Percentiles rank a stretch among this genome's conserved stretches.
phyloP scores from a whole-genome alignment of 108 stramenopile genomes.

The Phaeodactylum tricornutum region DNA sequence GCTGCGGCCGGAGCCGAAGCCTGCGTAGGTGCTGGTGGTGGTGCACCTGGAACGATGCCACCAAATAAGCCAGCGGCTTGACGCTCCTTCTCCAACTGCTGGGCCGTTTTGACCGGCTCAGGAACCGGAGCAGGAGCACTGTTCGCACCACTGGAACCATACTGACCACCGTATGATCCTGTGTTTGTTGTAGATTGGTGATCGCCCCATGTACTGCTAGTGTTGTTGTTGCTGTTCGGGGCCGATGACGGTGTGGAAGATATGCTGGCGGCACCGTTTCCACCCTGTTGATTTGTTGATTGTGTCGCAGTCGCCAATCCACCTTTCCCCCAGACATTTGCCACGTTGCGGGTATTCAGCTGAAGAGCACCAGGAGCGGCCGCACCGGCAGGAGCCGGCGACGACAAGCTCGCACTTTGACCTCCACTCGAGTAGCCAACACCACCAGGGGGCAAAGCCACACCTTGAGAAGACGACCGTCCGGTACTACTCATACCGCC shows the following conservation, averaged over 20 bases:
- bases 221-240: neutral
- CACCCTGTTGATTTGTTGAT: too few relatives aligned
- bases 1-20: conserved; percentile 15
- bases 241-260: neutral
- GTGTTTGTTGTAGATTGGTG: neutral
- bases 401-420: neutral
- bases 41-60: conserved; percentile 67
- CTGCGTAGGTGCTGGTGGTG: conserved; percentile 29
- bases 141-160: conserved; percentile 10
- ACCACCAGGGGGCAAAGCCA: conserved; percentile 27
- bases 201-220: neutral
- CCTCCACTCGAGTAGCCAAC: conserved; percentile 1
- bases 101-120: conserved; percentile 47
- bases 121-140: conserved; percentile 32
- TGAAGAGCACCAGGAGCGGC: conserved; percentile 1
- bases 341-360: conserved; percentile 63
- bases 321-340: conserved; percentile 80
- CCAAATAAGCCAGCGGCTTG: conserved; percentile 94
- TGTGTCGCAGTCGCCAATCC: conserved; percentile 16
- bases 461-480: conserved; percentile 22
- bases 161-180: conserved; percentile 7
- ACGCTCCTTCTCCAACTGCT: conserved; percentile 87
- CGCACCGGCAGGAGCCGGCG: neutral
- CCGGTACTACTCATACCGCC: conserved; percentile 29
- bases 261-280: neutral